Evolutionary conservation across 2,329 filamentous ascomycete species (phyloP).

Genomic region (Lecanicillium sp.): DNA sequence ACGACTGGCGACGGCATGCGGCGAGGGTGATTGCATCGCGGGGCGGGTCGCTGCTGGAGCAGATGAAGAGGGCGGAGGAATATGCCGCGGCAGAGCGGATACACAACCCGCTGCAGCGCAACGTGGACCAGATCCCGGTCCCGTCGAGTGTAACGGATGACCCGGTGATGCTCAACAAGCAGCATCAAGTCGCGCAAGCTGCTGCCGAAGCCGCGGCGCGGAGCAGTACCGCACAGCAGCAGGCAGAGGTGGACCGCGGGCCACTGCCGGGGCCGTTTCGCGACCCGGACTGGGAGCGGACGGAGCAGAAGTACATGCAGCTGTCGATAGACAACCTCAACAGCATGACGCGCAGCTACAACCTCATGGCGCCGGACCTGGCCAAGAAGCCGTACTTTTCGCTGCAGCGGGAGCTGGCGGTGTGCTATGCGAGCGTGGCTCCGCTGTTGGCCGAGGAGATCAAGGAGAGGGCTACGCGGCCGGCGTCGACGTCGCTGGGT

Average conservation of each 20-base stretch:
- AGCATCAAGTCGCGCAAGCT: constrained; percentile 21
- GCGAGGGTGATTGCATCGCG: constrained; percentile 68
- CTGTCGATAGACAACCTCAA: constrained; percentile 76
- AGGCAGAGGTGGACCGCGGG: constrained; percentile 1
- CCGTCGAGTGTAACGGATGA: constrained; percentile 40
- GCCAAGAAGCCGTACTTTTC: constrained; percentile 90
- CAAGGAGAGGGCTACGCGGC: constrained; percentile 52
- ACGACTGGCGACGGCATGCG: constrained; percentile 79
- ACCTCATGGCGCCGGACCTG: constrained; percentile 85
- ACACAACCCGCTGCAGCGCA: constrained; percentile 47
- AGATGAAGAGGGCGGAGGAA: constrained; percentile 62
- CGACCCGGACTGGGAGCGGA: constrained; percentile 66
- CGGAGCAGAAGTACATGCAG: constrained; percentile 67
- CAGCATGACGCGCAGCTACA: constrained; percentile 75
- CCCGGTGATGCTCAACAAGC: constrained; percentile 37
- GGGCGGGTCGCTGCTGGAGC: constrained; percentile 66
- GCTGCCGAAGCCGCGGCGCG: constrained; percentile 9
- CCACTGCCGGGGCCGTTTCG: constrained; percentile 59
- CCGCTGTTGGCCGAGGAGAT: constrained; percentile 68
- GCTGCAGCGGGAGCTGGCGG: constrained; percentile 70
- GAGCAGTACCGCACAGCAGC: constrained; percentile 6
- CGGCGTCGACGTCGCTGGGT: constrained; percentile 26
- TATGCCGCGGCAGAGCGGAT: constrained; percentile 69
- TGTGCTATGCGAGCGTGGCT: constrained; percentile 82
- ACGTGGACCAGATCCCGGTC: constrained; percentile 36